Evolutionary conservation across 2,329 filamentous ascomycete species (phyloP).

Genomic region (Aspergillus fijiensis): DNA sequence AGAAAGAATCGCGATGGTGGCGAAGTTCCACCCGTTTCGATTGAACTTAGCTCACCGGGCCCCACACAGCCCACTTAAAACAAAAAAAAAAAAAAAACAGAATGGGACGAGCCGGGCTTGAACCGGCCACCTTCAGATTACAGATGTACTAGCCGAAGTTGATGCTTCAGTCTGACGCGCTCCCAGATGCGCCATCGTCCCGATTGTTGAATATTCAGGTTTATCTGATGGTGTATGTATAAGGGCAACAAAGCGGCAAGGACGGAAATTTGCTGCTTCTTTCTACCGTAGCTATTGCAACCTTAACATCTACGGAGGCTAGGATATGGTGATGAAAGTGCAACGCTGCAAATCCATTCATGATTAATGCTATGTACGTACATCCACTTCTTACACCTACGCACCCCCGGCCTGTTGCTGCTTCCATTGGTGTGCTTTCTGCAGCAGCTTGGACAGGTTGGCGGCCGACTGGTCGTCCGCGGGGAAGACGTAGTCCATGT

Average conservation of each 20-base stretch:
- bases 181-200: slow-evolving; percentile 10
- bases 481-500: slow-evolving; percentile 95
- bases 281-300: too few species aligned
- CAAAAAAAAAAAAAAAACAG: not conserved
- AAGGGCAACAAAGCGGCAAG: too few species aligned
- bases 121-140: slow-evolving; percentile 8
- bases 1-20: not conserved
- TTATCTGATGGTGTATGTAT: too few species aligned
- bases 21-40: not conserved
- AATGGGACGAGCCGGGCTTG: slow-evolving; percentile 10
- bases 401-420: slow-evolving; percentile 47
- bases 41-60: too few species aligned
- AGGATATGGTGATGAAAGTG: too few species aligned
- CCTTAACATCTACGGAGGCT: too few species aligned
- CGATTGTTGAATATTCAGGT: not conserved
- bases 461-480: slow-evolving; percentile 86
- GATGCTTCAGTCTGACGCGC: slow-evolving; percentile 7
- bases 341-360: not conserved
- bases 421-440: slow-evolving; percentile 88
- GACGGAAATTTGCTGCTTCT: too few species aligned
- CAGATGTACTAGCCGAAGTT: not conserved
- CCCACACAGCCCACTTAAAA: not conserved
- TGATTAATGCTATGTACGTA: not conserved
- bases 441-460: slow-evolving; percentile 78
- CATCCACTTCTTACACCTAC: not conserved